Evolutionary conservation across 139 green algal genomes (phyloP).

Genomic region (Marvania coccoides): DNA sequence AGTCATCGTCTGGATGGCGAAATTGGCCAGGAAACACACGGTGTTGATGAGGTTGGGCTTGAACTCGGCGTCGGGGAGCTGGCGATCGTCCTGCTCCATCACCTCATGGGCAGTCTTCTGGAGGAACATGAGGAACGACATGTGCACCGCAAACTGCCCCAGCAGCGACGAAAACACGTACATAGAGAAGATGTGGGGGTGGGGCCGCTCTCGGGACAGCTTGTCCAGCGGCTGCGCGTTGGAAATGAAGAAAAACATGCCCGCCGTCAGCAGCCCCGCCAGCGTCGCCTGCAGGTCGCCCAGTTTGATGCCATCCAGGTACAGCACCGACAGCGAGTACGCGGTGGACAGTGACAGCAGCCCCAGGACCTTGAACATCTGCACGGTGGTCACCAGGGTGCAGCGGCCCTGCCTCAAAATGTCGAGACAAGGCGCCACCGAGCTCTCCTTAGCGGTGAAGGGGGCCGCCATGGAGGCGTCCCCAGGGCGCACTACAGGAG

Average conservation of each 20-base stretch:
- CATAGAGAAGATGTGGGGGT: slow-evolving; percentile 83
- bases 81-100: slow-evolving; percentile 63
- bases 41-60: slow-evolving; percentile 97
- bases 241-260: slow-evolving; percentile 94
- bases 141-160: slow-evolving; percentile 83
- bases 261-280: slow-evolving; percentile 71
- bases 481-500: slow-evolving; percentile 67
- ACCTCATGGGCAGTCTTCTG: slow-evolving; percentile 43
- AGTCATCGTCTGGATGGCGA: slow-evolving; percentile 78
- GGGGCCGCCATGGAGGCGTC: slow-evolving; percentile 85
- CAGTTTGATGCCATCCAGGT: slow-evolving; percentile 87
- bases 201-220: slow-evolving; percentile 76
- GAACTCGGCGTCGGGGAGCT: slow-evolving; percentile 77
- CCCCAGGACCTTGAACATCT: slow-evolving; percentile 99
- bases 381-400: slow-evolving; percentile 84
- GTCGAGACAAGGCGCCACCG: slow-evolving; percentile 72
- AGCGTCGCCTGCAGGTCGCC: slow-evolving; percentile 79
- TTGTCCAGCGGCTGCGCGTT: slow-evolving; percentile 72
- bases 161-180: slow-evolving; percentile 92
- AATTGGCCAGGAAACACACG: slow-evolving; percentile 88
- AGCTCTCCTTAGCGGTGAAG: slow-evolving; percentile 80
- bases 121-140: slow-evolving; percentile 69
- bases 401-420: slow-evolving; percentile 86
- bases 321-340: slow-evolving; percentile 89
- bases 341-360: slow-evolving; percentile 90